Percentiles rank a stretch among this genome's conserved stretches.
Evolutionary conservation across 2,329 filamentous ascomycete genomes (phyloP).

Genomic region (Endothia cerciana): DNA sequence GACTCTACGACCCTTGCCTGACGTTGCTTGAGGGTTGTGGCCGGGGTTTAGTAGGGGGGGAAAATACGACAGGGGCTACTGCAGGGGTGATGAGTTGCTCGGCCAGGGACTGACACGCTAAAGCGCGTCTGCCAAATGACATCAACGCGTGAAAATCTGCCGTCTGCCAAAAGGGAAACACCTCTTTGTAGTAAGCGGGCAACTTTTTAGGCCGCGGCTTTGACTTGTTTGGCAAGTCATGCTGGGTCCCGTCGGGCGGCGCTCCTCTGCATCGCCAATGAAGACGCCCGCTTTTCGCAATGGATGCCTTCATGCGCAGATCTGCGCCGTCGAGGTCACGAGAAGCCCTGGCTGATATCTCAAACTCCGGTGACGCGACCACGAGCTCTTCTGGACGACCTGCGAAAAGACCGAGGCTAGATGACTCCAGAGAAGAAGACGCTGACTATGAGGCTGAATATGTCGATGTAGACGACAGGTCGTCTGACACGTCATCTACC

Average conservation of each 20-base stretch:
- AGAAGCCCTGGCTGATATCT: constrained; percentile 29
- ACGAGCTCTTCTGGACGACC: constrained; percentile 35
- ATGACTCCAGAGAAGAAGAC: constrained; percentile 31
- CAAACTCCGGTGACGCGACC: constrained; percentile 26
- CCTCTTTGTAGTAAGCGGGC: not conserved
- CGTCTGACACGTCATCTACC: constrained; percentile 24
- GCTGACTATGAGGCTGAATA: constrained; percentile 37
- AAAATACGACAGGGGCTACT: not conserved
- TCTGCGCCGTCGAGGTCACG: constrained; percentile 27
- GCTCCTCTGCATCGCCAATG: not conserved
- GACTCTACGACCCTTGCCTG: not conserved
- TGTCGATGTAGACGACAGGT: constrained; percentile 37
- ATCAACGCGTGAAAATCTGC: constrained; percentile 7
- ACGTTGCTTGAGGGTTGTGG: not conserved
- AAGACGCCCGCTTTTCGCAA: constrained; percentile 19
- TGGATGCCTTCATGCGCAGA: constrained; percentile 38
- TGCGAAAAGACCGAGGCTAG: constrained; percentile 41
- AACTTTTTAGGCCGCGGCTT: not conserved
- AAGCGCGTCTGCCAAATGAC: constrained; percentile 18
- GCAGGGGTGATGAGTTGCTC: not conserved
- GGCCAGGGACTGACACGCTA: constrained; percentile 10
- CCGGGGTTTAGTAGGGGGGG: not conserved
- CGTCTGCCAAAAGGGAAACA: not conserved
- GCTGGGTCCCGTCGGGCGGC: not conserved
- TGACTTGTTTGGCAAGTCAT: not conserved